Evolutionary conservation across 495 filamentous ascomycete species (phyloP).

Genomic region (Penicillium canescens): DNA sequence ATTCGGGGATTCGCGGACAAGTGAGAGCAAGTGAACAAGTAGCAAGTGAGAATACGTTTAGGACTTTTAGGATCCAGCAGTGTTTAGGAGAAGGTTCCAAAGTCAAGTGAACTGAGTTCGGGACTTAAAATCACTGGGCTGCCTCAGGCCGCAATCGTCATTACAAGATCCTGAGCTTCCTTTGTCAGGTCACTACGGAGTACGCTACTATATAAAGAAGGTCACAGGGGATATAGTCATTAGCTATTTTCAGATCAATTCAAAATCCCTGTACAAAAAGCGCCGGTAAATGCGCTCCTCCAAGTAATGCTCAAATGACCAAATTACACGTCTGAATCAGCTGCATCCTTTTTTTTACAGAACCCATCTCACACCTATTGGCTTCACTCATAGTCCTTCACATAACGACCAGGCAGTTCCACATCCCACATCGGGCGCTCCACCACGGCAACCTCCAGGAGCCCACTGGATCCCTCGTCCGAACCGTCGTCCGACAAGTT

Average conservation of each 20-base stretch:
- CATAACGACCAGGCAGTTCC: conserved; percentile 73
- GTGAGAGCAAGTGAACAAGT: too few relatives aligned
- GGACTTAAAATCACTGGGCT: background rate
- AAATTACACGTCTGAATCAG: conserved; percentile 12
- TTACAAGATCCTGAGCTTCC: background rate
- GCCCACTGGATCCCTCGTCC: conserved; percentile 21
- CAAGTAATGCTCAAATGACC: conserved; percentile 18
- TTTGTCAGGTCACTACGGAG: background rate
- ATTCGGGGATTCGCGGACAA: conserved; percentile 3
- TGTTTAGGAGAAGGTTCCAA: background rate
- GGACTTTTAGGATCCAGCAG: background rate
- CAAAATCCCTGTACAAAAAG: conserved; percentile 20
- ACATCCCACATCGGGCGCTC: conserved; percentile 87
- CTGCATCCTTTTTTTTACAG: conserved; percentile 8
- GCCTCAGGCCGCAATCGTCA: background rate
- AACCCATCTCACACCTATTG: background rate
- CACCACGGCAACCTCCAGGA: conserved; percentile 79
- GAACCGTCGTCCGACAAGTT: conserved; percentile 21
- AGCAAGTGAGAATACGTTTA: background rate
- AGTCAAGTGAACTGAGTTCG: background rate
- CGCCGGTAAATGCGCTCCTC: conserved; percentile 26
- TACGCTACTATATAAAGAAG: too few relatives aligned
- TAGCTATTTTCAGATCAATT: conserved; percentile 2
- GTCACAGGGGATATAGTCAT: too few relatives aligned
- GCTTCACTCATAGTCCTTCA: conserved; percentile 63